A percentile compares a stretch with the other conserved stretches of the same genome.
Evolutionary conservation across 2,329 filamentous ascomycete genomes (phyloP).

Genomic region (Scedosporium apiospermum): DNA sequence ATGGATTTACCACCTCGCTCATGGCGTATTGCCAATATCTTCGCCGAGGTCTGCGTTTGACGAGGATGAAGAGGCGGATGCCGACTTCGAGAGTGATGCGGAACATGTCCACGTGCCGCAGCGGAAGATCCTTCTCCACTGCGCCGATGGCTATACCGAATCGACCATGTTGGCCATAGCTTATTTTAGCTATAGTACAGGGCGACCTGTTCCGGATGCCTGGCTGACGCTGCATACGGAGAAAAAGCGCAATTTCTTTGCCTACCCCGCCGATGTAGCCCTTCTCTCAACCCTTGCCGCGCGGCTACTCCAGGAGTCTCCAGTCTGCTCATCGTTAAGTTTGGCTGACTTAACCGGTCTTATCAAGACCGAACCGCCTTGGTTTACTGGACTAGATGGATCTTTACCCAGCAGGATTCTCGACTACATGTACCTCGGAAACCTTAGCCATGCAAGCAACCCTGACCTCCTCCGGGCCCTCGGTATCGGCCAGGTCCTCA

Average conservation of each 20-base stretch:
- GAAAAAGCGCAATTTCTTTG: conserved; percentile 87
- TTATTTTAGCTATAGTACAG: conserved; percentile 89
- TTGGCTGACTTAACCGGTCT: conserved; percentile 43
- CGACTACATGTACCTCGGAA: conserved; percentile 94
- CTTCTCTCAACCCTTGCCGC: conserved; percentile 69
- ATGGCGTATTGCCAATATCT: conserved; percentile 40
- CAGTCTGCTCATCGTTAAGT: conserved; percentile 30
- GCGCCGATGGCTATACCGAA: conserved; percentile 92
- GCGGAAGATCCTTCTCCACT: conserved; percentile 78
- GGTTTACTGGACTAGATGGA: conserved; percentile 78
- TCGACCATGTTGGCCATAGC: conserved; percentile 80
- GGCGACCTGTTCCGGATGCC: conserved; percentile 68
- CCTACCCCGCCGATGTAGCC: conserved; percentile 82
- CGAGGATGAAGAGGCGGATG: neutral
- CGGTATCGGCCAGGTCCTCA: conserved; percentile 80
- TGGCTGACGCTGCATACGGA: conserved; percentile 79
- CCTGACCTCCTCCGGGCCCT: conserved; percentile 69
- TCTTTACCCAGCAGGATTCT: conserved; percentile 83
- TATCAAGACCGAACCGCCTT: conserved; percentile 56
- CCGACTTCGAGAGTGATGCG: conserved; percentile 7
- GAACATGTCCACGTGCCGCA: conserved; percentile 22
- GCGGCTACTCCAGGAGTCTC: conserved; percentile 64
- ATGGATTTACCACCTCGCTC: conserved; percentile 80
- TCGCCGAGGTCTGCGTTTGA: neutral
- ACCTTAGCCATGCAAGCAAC: conserved; percentile 89